These are phyloP conservation scores for Termitomyces sp. DNA, from an alignment of 768 basidiomycete genomes.

Conservation along the genomic window DNA sequence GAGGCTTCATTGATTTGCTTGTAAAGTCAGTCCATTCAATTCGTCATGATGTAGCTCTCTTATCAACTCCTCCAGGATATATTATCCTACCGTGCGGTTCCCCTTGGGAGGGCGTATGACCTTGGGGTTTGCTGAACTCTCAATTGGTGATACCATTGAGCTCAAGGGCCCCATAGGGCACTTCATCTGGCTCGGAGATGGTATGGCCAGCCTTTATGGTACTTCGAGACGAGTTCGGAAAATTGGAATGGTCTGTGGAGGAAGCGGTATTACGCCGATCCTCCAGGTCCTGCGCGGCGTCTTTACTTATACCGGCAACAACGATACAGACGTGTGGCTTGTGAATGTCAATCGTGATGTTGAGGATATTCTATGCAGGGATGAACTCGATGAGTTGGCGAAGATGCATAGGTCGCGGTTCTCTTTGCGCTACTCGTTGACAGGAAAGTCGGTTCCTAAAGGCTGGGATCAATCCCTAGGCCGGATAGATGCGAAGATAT, in stretches of 20 bases:
- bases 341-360: slow-evolving; percentile 44
- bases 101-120: slow-evolving; percentile 39
- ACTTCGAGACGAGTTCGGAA: slow-evolving; percentile 29
- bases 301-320: slow-evolving; percentile 34
- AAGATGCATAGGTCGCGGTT: slow-evolving; percentile 26
- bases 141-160: slow-evolving; percentile 46
- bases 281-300: slow-evolving; percentile 51
- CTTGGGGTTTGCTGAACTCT: slow-evolving; percentile 36
- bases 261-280: slow-evolving; percentile 54
- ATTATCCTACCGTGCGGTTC: slow-evolving; percentile 32
- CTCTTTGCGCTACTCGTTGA: slow-evolving; percentile 42
- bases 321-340: slow-evolving; percentile 39
- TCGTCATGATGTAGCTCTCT: not conserved
- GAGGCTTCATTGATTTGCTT: slow-evolving; percentile 48
- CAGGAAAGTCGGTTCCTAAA: slow-evolving; percentile 22
- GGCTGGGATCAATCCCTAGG: slow-evolving; percentile 41
- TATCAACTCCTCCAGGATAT: slow-evolving; percentile 29
- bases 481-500: slow-evolving; percentile 34
- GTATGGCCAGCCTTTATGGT: slow-evolving; percentile 33
- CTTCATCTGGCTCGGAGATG: slow-evolving; percentile 48
- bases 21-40: slow-evolving; percentile 31
- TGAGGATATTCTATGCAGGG: slow-evolving; percentile 36
- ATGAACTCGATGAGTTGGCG: slow-evolving; percentile 32
- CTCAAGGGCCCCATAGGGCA: slow-evolving; percentile 59
- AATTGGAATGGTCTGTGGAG: slow-evolving; percentile 55